Percentiles rank a stretch among this genome's conserved stretches.
phyloP scores from a whole-genome alignment of 2,329 filamentous ascomycete genomes.

The Hypoxylon sp. region DNA sequence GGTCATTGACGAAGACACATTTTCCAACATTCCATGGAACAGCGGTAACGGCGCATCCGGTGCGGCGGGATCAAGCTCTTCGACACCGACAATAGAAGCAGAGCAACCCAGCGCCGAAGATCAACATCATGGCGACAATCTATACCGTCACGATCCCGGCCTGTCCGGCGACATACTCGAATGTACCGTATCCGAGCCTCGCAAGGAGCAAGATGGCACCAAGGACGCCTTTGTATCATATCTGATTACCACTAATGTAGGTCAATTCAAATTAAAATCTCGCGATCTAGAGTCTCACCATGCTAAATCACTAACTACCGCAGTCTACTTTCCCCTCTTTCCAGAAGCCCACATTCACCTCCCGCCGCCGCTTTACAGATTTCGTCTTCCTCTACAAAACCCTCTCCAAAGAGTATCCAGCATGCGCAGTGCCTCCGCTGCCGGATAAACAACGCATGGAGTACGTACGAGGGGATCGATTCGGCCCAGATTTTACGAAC shows the following conservation, averaged over 20 bases:
- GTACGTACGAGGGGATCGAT: constrained; percentile 96
- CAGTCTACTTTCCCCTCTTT: constrained; percentile 98
- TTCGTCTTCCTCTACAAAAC: constrained; percentile 97
- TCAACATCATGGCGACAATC: constrained; percentile 62
- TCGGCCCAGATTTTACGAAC: constrained; percentile 91
- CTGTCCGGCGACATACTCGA: constrained; percentile 82
- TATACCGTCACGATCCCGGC: constrained; percentile 65
- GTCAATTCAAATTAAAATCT: constrained; percentile 26
- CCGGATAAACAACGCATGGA: constrained; percentile 99
- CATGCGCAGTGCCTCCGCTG: constrained; percentile 91
- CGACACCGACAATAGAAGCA: constrained; percentile 48
- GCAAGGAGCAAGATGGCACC: constrained; percentile 96
- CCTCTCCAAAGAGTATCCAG: constrained; percentile 87
- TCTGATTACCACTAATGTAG: constrained; percentile 88
- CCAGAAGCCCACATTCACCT: constrained; percentile 81
- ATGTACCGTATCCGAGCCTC: constrained; percentile 84
- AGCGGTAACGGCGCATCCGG: constrained; percentile 69
- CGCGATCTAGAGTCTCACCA: background rate
- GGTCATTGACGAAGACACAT: constrained; percentile 75
- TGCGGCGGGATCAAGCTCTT: constrained; percentile 46
- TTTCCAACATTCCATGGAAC: constrained; percentile 85
- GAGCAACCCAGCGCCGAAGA: constrained; percentile 51
- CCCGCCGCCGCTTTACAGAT: constrained; percentile 95
- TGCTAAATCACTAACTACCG: constrained; percentile 61
- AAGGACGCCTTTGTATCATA: constrained; percentile 98